Evolutionary conservation across 1,284 basidiomycete species (phyloP).

Genomic region (Ustilago shanxiensis): DNA sequence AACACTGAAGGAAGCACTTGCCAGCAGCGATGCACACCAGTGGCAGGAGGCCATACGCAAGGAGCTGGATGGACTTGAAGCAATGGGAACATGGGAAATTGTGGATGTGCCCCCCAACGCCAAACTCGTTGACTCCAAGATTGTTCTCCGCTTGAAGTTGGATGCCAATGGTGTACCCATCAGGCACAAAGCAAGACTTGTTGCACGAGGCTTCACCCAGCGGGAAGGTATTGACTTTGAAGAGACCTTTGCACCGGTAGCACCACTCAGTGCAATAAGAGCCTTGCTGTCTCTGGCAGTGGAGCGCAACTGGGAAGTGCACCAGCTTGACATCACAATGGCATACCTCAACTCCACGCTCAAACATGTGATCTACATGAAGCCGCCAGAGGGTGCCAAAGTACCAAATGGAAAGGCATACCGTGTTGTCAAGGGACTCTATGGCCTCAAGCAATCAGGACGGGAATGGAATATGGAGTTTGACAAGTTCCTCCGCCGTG

Average conservation of each 20-base stretch:
- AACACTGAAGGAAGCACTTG: slow-evolving; percentile 9
- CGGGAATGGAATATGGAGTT: slow-evolving; percentile 16
- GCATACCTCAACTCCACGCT: slow-evolving; percentile 10
- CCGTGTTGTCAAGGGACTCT: neutral
- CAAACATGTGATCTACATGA: slow-evolving; percentile 1
- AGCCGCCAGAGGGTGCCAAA: slow-evolving; percentile 2
- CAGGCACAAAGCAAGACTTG: slow-evolving; percentile 12
- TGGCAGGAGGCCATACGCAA: slow-evolving; percentile 18
- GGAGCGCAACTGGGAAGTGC: neutral
- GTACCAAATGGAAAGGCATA: slow-evolving; percentile 5
- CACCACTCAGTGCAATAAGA: slow-evolving; percentile 6
- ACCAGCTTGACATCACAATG: neutral
- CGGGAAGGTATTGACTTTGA: slow-evolving; percentile 12
- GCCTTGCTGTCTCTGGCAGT: slow-evolving; percentile 1
- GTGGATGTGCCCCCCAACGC: neutral
- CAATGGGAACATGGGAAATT: slow-evolving; percentile 15
- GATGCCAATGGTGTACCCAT: neutral
- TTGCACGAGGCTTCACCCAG: slow-evolving; percentile 19
- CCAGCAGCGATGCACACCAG: neutral
- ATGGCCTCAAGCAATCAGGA: slow-evolving; percentile 7
- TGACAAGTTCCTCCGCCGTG: slow-evolving; percentile 7
- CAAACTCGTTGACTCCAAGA: slow-evolving; percentile 1
- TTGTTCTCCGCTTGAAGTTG: slow-evolving; percentile 6
- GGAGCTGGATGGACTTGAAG: slow-evolving; percentile 11
- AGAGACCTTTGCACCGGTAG: slow-evolving; percentile 1